These are phyloP conservation scores for Trypanosoma platydactyli DNA, from an alignment of 208 protist species.

Conservation along the genomic window DNA sequence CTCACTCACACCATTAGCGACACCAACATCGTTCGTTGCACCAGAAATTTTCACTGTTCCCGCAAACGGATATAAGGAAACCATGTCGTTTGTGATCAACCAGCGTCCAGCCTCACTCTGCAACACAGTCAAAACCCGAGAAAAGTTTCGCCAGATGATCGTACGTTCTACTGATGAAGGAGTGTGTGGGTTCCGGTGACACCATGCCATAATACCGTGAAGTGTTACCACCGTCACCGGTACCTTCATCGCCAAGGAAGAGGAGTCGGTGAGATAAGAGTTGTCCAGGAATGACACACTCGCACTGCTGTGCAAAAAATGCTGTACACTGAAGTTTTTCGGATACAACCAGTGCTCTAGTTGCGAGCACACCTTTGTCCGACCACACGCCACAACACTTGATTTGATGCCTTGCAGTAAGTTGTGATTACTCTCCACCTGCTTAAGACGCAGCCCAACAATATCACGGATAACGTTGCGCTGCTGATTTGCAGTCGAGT, in stretches of 20 bases:
- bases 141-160: slow-evolving; percentile 79
- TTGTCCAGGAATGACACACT: slow-evolving; percentile 75
- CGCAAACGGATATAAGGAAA: slow-evolving; percentile 65
- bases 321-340: slow-evolving; percentile 56
- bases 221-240: slow-evolving; percentile 73
- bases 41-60: slow-evolving; percentile 21
- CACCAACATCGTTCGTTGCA: slow-evolving; percentile 34
- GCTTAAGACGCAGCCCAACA: slow-evolving; percentile 69
- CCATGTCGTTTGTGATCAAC: slow-evolving; percentile 81
- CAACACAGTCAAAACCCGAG: slow-evolving; percentile 53
- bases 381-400: slow-evolving; percentile 64
- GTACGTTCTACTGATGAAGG: slow-evolving; percentile 24
- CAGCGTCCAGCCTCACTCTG: slow-evolving; percentile 52
- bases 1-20: slow-evolving; percentile 38
- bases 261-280: slow-evolving; percentile 41
- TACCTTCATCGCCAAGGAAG: slow-evolving; percentile 53
- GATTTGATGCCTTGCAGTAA: slow-evolving; percentile 60
- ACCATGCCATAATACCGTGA: slow-evolving; percentile 83
- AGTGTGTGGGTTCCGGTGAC: slow-evolving; percentile 38
- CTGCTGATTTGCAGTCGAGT: slow-evolving; percentile 28
- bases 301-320: slow-evolving; percentile 68
- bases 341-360: slow-evolving; percentile 86
- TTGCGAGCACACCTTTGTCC: slow-evolving; percentile 78
- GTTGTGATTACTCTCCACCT: slow-evolving; percentile 88
- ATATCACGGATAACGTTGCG: slow-evolving; percentile 77